Base-by-base conservation (phyloP, 75 land plant genomes). In the Cupressus sempervirens region DNA sequence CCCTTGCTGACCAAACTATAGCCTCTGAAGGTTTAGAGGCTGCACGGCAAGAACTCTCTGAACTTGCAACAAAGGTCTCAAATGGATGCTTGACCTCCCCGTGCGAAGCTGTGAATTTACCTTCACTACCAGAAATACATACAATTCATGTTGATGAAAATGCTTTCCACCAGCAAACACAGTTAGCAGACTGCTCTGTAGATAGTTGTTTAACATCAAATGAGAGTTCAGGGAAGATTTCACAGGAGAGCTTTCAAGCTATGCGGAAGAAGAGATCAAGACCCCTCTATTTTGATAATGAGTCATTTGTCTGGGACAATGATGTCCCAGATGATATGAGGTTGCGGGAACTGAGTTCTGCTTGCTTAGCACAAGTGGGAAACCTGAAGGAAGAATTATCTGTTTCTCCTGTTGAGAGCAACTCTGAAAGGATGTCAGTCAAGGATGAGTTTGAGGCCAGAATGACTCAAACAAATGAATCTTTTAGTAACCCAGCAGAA, bases 1-100 rank as follows among this genome's bases (percentile, higher is more conserved):
- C 91, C 56, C 88, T 96, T 26, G 88, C 85, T 53, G 93, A 94
- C 12, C 98, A 93, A 36, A 85, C 87, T 50, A 83, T 84, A 23
- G 89, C 85, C 11, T 83, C 94, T 29, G 88, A 90, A 40, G 96
- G 89, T 40, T 87, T 94, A 13, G 98, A 94, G 86, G 93, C 94
- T 81, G 93, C 96, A 15, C 88, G 91, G 58, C 87, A 91, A 68
- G 94, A 93, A 86, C 92, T 92, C 16, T 91, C 94, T n/a, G 93
- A 96, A 45, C 88, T 94, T 26, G 93, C 93, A 32, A 88, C 88
- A 83, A 91, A 91, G 82, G 89, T 89, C 20, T 85, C 87, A 40
- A 84, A 84, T 87, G 88, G 89, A 52, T 85, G 84, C 54, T 80
- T 85, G 20, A 87, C 70, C 40, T 45, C 86, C 30, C 53, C 26